Conservation (phyloP, 495 filamentous ascomycete species). For the Hypoxylon fragiforme region DNA sequence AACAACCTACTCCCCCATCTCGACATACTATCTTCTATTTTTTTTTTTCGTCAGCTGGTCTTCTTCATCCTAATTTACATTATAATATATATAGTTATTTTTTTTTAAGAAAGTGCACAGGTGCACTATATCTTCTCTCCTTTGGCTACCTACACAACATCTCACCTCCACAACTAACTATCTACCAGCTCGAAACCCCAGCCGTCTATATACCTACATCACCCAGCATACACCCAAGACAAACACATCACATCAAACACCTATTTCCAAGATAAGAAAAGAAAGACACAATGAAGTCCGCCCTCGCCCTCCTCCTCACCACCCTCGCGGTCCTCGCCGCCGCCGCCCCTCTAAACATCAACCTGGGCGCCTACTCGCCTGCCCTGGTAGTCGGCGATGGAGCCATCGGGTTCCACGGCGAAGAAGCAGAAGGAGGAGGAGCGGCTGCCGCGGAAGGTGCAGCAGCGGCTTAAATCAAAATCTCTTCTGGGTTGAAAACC, state of each 20-base stretch:
- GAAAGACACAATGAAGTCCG: slow-evolving; percentile 29
- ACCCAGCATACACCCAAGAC: too few relatives aligned
- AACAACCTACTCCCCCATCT: not conserved
- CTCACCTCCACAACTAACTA: not conserved
- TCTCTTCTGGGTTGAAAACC: slow-evolving; percentile 17
- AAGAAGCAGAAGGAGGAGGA: slow-evolving; percentile 44
- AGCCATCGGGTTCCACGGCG: slow-evolving; percentile 54
- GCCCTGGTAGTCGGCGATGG: slow-evolving; percentile 63
- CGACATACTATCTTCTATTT: not conserved
- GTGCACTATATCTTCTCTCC: slow-evolving; percentile 27
- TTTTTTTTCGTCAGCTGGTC: slow-evolving; percentile 6
- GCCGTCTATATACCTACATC: not conserved
- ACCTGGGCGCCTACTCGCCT: slow-evolving; percentile 61
- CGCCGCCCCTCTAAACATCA: slow-evolving; percentile 58
- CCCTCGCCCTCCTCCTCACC: slow-evolving; percentile 26
- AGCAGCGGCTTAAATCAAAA: slow-evolving; percentile 8
- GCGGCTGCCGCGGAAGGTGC: slow-evolving; percentile 28
- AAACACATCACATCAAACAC: too few relatives aligned
- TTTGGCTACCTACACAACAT: too few relatives aligned
- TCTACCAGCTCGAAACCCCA: slow-evolving; percentile 6
- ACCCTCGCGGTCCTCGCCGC: slow-evolving; percentile 17
- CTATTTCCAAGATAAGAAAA: too few relatives aligned
- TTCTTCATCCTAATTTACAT: slow-evolving; percentile 16
- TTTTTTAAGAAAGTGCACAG: slow-evolving; percentile 27
- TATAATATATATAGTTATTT: slow-evolving; percentile 1